Evolutionary conservation across 2,329 filamentous ascomycete species (phyloP), one percentile per base, ranked within the genome.

Genomic region (Neocatenulostroma microsporum): DNA sequence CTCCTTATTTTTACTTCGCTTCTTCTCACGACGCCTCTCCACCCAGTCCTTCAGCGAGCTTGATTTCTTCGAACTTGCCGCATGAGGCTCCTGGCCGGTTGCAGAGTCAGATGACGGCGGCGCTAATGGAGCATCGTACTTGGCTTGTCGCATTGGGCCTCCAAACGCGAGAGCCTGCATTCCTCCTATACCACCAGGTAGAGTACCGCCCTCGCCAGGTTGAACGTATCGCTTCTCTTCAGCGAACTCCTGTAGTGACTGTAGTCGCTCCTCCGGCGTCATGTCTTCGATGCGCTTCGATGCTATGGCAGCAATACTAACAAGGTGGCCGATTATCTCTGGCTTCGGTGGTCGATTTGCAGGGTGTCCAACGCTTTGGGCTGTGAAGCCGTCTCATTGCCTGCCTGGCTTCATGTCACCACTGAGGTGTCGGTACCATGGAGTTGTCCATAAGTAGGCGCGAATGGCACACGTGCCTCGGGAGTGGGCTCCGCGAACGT

Each of bases 141-240:
- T 17, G 38, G 41, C 17, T 36, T 38, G 20, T 45, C 42, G 32
- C 37, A 45, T 33, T 9, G 38, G 37, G 5, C 40, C 40, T 11
- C 45, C 45, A 28, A 39, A 34, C 21, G 36, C 45, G 12, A 48
- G 25, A 11, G 45, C 30, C 24, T 35, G 33, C 26, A 41, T 40
- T n/a, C 40, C 43, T 18, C 37, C 37, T 13, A 28, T 24, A 4
- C 32, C 39, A 7, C 27, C 23, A 11, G 38, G 30, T 4, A 51
- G 26, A 3, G 48, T 51, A 8, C 46, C 48, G n/a, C 38, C 39
- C 26, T 48, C 41, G 17, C 45, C 47, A 15, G 47, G 47, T 9
- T 20, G 39, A 8, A 50, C 40, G 30, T 42, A 48, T 34, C 47
- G 48, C 41, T 50, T 48, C 38, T 44, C 44, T 34, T 51, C 49